These are phyloP conservation scores for Lupinus albus DNA, from an alignment of 306 rosid genomes.

Conservation along the genomic window DNA sequence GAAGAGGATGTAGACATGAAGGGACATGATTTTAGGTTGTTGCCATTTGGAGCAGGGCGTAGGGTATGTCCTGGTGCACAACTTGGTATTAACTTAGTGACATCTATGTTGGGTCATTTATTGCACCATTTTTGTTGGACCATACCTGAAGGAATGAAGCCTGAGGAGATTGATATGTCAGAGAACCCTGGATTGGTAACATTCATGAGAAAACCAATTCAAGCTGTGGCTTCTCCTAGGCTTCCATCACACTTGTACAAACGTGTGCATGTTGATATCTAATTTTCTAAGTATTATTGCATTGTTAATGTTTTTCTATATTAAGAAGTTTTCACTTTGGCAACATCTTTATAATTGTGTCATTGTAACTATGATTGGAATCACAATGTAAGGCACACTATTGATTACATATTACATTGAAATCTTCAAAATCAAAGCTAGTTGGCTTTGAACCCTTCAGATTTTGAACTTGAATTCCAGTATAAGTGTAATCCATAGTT, in stretches of 20 bases:
- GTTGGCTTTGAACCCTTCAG: slow-evolving; percentile 6
- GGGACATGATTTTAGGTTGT: slow-evolving; percentile 75
- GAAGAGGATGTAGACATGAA: slow-evolving; percentile 96
- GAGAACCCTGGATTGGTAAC: slow-evolving; percentile 84
- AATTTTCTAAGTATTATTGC: background rate
- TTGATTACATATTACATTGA: slow-evolving; percentile 7
- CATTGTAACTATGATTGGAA: slow-evolving; percentile 22
- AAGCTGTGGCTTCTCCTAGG: slow-evolving; percentile 73
- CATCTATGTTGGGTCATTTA: slow-evolving; percentile 82
- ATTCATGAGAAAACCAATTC: slow-evolving; percentile 74
- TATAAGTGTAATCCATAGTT: background rate
- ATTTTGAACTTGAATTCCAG: slow-evolving; percentile 14
- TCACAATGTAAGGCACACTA: slow-evolving; percentile 22
- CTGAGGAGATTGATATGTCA: slow-evolving; percentile 73
- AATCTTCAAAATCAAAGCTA: background rate
- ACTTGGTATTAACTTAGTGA: slow-evolving; percentile 76
- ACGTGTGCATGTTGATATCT: slow-evolving; percentile 60
- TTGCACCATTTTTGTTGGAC: slow-evolving; percentile 83
- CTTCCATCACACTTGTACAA: slow-evolving; percentile 67
- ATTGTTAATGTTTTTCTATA: slow-evolving; percentile 5
- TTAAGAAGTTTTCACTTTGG: slow-evolving; percentile 17
- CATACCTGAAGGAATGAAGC: slow-evolving; percentile 51
- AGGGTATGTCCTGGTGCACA: slow-evolving; percentile 88
- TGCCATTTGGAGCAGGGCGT: slow-evolving; percentile 88
- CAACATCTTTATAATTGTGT: slow-evolving; percentile 8